Evolutionary conservation across 345 rosid genomes (phyloP).

Genomic region (Hypericum androsaemum): DNA sequence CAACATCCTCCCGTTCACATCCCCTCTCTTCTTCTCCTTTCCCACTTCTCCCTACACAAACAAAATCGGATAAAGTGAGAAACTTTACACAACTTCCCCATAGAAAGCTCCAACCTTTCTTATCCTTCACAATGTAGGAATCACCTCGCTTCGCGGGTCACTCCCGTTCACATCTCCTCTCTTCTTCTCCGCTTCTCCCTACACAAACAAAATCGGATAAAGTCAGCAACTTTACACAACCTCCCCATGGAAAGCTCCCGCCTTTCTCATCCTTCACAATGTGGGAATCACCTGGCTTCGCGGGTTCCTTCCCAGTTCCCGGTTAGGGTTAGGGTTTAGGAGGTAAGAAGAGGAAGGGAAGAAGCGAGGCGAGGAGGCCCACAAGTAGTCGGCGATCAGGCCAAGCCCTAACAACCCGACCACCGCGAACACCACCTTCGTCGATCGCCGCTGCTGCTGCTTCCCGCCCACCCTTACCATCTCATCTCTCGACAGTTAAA

Average conservation of each 20-base stretch:
- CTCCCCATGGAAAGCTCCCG: too few relatives aligned
- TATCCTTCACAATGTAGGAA: too few relatives aligned
- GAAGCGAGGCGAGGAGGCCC: slow-evolving; percentile 73
- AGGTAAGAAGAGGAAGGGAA: slow-evolving; percentile 23
- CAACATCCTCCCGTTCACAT: slow-evolving; percentile 39
- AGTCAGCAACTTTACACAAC: too few relatives aligned
- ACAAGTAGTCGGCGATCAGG: slow-evolving; percentile 58
- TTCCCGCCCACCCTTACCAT: slow-evolving; percentile 45
- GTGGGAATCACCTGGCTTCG: too few relatives aligned
- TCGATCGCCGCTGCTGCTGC: slow-evolving; percentile 40
- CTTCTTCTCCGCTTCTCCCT: slow-evolving; percentile 33
- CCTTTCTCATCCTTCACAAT: too few relatives aligned
- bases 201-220: background rate
- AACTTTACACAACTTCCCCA: too few relatives aligned
- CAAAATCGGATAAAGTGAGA: too few relatives aligned
- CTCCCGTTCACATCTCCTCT: slow-evolving; percentile 28
- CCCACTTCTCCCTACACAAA: slow-evolving; percentile 21
- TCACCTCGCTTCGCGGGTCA: too few relatives aligned
- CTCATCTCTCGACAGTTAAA: slow-evolving; percentile 1
- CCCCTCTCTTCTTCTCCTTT: slow-evolving; percentile 23
- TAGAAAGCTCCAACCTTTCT: too few relatives aligned
- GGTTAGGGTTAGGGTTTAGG: slow-evolving; percentile 1
- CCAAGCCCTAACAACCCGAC: slow-evolving; percentile 44
- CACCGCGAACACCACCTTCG: slow-evolving; percentile 32
- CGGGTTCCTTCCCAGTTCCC: too few relatives aligned